Base-by-base conservation (phyloP, 2,329 filamentous ascomycete species). In the Claviceps sp. region DNA sequence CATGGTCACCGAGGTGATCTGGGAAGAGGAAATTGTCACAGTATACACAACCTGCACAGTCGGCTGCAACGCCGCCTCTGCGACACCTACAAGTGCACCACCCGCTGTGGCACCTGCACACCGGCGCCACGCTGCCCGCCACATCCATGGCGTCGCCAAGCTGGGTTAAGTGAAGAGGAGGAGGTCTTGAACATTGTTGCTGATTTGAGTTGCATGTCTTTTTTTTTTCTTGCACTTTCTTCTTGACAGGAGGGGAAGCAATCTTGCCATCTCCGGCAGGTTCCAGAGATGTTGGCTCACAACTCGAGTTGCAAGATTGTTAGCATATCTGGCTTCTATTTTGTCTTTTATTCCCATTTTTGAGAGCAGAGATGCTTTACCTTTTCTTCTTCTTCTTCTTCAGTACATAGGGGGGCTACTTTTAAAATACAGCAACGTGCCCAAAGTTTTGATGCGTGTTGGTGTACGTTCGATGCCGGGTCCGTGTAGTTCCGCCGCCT, bases 1-100 rank as follows among this genome's bases (percentile, higher is more conserved):
- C 45, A 58, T 72, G 6, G 75, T 84, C 13, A 71, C 71, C 55
- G 74, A 82, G 66, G 72, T 84, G 22, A 63, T 80, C 13, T 79
- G 76, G 73, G 73, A 77, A 50, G 71, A 81, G 65, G 71, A 76
- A 46, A 60, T 73, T 4, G 71, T 80, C 30, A 79, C 73, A 50
- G 74, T 79, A 16, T 79, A 75, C 0, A 65, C 72, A 51, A 62
- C 70, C 26, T 60, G 67, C 14, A 67, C 69, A 2, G 62, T 73
- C 73, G n/a, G 68, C 68, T 2, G 61, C 63, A 11, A 62, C 65
- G 20, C 8, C 14, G 8, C 41, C 11, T 20, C 41, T 1, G 13
- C 24, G 6, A 18, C 24, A 34, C 24, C 44, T 18, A 20, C 40
- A 18, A 20, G 40, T 26, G 50, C 58, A 13, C 56, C 60, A 9